Base-by-base conservation (phyloP, 1,284 basidiomycete species). In the Cystobasidium sp. region DNA sequence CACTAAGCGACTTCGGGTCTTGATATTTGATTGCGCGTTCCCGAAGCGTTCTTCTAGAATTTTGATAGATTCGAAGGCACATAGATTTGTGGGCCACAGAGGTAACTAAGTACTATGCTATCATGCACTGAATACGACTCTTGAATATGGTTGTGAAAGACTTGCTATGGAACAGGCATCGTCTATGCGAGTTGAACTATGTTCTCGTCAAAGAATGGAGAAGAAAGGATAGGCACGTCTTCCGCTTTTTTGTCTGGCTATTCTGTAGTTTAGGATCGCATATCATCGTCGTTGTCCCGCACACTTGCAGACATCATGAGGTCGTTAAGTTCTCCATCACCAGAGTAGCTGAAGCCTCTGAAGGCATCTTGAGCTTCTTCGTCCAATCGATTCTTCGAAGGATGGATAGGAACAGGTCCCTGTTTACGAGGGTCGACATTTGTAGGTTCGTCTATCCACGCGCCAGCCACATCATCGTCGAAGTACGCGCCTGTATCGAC, bases 401-500 rank as follows among this genome's bases (percentile, higher is more conserved):
- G 81, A 49, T 82, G 81, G 44, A 84, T 84, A 37, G 83, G 83
- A 76, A 84, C 83, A 69, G 85, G 83, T 31, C 84, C 84, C 69
- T 81, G 82, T 9, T 84, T 84, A 22, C 64, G 41, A 52, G 84
- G 83, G n/a, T 84, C 81, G 24, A 88, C 39, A 41, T 56, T 68
- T 31, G 68, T 1, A 44, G 81, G 79, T 77, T 81, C 78, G 61
- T 80, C 76, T 51, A 80, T 56, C 79, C 80, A 80, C 22, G 46
- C 53, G 18, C 74, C 74, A 3, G 76, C 68, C 0, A 72, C 49
- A 63, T 81, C 80, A n/a, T 82, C 91, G 53, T 89, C 87, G 64
- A 87, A 85, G 77, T 88, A 85, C 62, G 85, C 85, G 44, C 86
- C 84, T n/a, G 86, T 83, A 18, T 89, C 91, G 43, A 88, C 85